Conservation (phyloP, 192 early-diverging fungal genomes). For the Pilaira anomala region DNA sequence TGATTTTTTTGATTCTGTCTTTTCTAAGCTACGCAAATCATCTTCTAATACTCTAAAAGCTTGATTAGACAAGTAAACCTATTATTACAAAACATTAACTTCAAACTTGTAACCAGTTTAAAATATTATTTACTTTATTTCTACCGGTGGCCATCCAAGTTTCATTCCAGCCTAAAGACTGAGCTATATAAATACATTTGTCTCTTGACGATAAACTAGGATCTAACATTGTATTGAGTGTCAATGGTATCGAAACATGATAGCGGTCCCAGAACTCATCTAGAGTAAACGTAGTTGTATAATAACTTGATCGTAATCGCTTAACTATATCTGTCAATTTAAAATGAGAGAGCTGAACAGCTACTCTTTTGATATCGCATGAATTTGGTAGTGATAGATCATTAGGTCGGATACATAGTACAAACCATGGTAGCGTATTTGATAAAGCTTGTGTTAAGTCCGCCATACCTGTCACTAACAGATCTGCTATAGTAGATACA, state of each 20-base stretch:
- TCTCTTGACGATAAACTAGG: constrained; percentile 21
- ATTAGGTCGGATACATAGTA: constrained; percentile 76
- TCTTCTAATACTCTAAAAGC: constrained; percentile 86
- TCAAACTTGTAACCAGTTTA: not conserved
- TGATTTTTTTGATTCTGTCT: constrained; percentile 40
- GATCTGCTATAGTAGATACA: constrained; percentile 21
- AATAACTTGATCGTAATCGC: constrained; percentile 59
- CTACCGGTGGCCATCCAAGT: constrained; percentile 7
- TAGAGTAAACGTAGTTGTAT: constrained; percentile 71
- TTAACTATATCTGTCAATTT: constrained; percentile 64
- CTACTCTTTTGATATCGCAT: constrained; percentile 64
- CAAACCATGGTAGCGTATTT: constrained; percentile 66
- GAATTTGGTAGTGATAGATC: constrained; percentile 53
- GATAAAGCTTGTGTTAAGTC: constrained; percentile 13
- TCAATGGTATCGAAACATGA: constrained; percentile 42
- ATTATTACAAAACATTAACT: constrained; percentile 17
- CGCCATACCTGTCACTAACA: constrained; percentile 8
- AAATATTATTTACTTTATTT: constrained; percentile 6
- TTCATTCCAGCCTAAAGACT: constrained; percentile 24
- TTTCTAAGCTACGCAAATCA: constrained; percentile 67
- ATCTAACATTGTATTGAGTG: constrained; percentile 26
- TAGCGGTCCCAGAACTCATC: constrained; percentile 81
- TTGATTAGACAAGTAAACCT: constrained; percentile 70
- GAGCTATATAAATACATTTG: constrained; percentile 32
- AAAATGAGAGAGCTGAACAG: constrained; percentile 63